Base-by-base conservation (phyloP, 257 asterid species). In the Dorcoceras hygrometricum region DNA sequence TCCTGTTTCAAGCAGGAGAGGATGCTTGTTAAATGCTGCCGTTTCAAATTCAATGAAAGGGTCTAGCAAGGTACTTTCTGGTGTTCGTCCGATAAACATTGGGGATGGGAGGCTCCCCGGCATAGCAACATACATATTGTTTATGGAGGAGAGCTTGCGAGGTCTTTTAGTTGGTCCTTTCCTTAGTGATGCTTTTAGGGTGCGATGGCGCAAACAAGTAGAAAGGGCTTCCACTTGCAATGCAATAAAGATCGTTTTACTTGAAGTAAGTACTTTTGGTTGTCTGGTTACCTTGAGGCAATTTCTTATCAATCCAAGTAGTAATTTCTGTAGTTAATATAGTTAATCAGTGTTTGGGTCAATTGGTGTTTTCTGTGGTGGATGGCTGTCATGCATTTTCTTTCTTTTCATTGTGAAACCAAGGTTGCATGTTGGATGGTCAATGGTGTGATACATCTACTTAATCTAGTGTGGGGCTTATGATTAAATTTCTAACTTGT, bases 21-120 rank as follows among this genome's bases (percentile, higher is more conserved):
- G 81, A 8, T 91, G 96, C 77, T 77, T 91, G 79, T 73, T 91
- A 75, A 91, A 91, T 78, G 94, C 87, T 64, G 95, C 96, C 73
- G 95, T 92, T 61, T 76, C 86, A 76, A 83, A 76, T 85, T 91
- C 90, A 70, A 81, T 67, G 74, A 89, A 81, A 82, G 83, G 91
- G 80, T 73, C 87, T 50, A 71, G 69, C 72, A 91, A 88, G 78
- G 76, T 72, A 61, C 77, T 80, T 71, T 56, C 84, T 74, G 82
- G 89, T 50, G 75, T 86, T 68, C 86, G 79, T 64, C 78, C 79
- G 73, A 70, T 70, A 64, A 88, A 81, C 80, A 83, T 73, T 69
- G 87, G 78, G 59, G 98, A 86, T 57, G 90, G 82, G 70, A 75
- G 79, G 69, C 81, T 82, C 77, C 61, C 79, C 59, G 86, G 91